Base-by-base conservation (phyloP, 2,329 filamentous ascomycete genomes). In the Aspergillus sp. region DNA sequence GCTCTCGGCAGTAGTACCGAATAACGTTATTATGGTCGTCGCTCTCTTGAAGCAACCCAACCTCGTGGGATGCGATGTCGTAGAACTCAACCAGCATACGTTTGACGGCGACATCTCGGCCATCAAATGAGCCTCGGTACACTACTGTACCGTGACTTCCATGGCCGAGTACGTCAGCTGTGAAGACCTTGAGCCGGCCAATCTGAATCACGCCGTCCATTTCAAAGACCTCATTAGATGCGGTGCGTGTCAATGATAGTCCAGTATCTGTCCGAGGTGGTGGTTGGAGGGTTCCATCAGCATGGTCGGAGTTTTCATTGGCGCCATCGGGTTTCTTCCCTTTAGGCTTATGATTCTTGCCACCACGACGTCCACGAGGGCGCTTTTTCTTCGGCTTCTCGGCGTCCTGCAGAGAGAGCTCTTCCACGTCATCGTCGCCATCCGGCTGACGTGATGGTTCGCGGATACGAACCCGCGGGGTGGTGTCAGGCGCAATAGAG, bases 101-200 rank as follows among this genome's bases (percentile, higher is more conserved):
- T 80, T 99, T 99, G 48, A 99, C 91, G 1, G 95, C 95, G 25
- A 99, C 93, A 45, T 93, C 89, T 51, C 93, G 88, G 23, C 92
- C 92, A 72, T 96, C 95, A 72, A 96, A 98, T 54, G 88, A 90
- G n/a, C 95, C 95, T 49, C 91, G 89, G 73, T 95, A 98, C 0
- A 99, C 95, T 53, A 96, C 87, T 0, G 95, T 99, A n/a, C 95
- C 95, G 70, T 97, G 96, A 73, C 93, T 98, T 55, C 95, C 95
- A 58, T 91, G 83, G 2, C 87, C 87, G 40, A 88, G 78, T 17
- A 87, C 80, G 31, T 78, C 80, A 64, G 87, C 82, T 23, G 83
- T 86, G 62, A 83, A 79, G 31, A 88, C 85, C 54, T 79, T 81
- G 23, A 87, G 75, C 59, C 83, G 85, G 52, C 85, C 85, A 65